phyloP scores from a whole-genome alignment of 2,329 filamentous ascomycete species.

The Fulvia fulva region DNA sequence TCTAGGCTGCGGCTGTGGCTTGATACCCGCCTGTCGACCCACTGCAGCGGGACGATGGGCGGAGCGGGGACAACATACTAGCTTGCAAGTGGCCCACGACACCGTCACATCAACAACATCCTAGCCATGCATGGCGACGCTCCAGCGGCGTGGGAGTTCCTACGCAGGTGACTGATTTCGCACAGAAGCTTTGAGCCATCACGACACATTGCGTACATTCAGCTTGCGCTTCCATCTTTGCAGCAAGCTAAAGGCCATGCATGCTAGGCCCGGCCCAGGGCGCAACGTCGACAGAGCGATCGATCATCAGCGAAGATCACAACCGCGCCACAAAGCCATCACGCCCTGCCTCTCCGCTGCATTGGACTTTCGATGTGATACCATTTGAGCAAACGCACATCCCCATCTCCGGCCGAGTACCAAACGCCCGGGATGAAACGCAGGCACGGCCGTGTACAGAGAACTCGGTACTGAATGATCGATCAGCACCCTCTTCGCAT shows the following conservation, averaged over 20 bases:
- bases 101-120: neutral
- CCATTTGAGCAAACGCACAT: neutral
- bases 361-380: neutral
- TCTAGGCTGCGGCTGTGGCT: neutral
- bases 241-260: neutral
- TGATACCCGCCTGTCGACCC: neutral
- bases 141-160: neutral
- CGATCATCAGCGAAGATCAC: constrained; percentile 7
- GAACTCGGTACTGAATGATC: constrained; percentile 17
- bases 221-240: neutral
- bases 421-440: constrained; percentile 13
- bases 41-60: neutral
- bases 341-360: neutral
- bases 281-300: neutral
- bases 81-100: neutral
- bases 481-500: constrained; percentile 8
- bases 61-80: neutral
- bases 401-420: constrained; percentile 3
- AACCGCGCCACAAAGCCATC: constrained; percentile 13
- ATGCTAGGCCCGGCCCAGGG: neutral
- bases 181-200: neutral
- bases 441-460: constrained; percentile 15
- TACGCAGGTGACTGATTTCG: neutral
- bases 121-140: neutral
- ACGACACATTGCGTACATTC: neutral